These are phyloP conservation scores for Domatiomyces catenatus DNA, from an alignment of 2,329 filamentous ascomycete species.

Conservation along the genomic window DNA sequence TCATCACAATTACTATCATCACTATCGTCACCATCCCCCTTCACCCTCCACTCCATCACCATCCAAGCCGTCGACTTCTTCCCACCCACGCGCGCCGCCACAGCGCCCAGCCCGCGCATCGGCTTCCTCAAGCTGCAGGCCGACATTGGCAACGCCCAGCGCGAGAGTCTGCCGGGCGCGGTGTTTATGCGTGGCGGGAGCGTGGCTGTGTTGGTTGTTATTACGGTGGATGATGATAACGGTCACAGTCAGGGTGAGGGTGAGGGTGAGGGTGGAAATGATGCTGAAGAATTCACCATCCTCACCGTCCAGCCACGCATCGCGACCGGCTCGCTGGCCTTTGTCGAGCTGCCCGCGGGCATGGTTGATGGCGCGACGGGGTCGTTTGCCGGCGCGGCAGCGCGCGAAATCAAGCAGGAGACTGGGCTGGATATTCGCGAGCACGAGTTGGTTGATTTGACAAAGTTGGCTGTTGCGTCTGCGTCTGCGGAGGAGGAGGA, in stretches of 20 bases:
- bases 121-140: slow-evolving; percentile 44
- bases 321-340: slow-evolving; percentile 38
- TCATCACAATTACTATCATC: slow-evolving; percentile 23
- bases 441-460: slow-evolving; percentile 39
- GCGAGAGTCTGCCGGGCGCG: slow-evolving; percentile 38
- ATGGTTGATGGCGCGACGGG: slow-evolving; percentile 41
- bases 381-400: slow-evolving; percentile 39
- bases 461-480: slow-evolving; percentile 23
- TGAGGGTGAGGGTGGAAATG: slow-evolving; percentile 7
- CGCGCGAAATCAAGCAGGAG: slow-evolving; percentile 43
- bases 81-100: slow-evolving; percentile 17
- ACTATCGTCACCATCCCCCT: slow-evolving; percentile 37
- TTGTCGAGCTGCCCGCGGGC: slow-evolving; percentile 44
- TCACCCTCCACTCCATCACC: slow-evolving; percentile 36
- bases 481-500: not conserved
- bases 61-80: slow-evolving; percentile 43
- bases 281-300: slow-evolving; percentile 34
- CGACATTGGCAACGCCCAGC: slow-evolving; percentile 36
- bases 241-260: slow-evolving; percentile 23
- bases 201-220: slow-evolving; percentile 41
- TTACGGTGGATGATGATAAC: slow-evolving; percentile 29
- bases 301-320: slow-evolving; percentile 43
- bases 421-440: slow-evolving; percentile 37
- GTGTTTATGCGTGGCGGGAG: slow-evolving; percentile 44
- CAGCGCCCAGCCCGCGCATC: slow-evolving; percentile 21